These are phyloP conservation scores for Rhododendron molle DNA, from an alignment of 148 eudicot genomes.

Conservation along the genomic window DNA sequence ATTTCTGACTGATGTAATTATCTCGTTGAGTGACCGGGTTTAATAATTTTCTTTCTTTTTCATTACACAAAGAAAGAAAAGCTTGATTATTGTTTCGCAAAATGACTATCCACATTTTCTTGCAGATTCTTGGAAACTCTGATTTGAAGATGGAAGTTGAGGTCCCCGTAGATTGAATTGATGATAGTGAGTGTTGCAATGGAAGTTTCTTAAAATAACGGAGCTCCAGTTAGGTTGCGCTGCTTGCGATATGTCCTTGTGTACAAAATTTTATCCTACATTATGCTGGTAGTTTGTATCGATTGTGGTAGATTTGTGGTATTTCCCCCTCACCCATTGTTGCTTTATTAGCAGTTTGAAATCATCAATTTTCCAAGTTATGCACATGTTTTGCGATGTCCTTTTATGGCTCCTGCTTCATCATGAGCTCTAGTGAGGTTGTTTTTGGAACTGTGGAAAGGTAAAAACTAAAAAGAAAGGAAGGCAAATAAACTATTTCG, in stretches of 20 bases:
- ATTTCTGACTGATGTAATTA: neutral
- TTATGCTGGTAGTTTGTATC: neutral
- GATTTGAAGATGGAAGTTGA: constrained; percentile 53
- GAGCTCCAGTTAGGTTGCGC: neutral
- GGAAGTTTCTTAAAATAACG: neutral
- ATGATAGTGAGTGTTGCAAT: neutral
- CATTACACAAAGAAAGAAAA: neutral
- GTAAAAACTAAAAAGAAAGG: neutral
- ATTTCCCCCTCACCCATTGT: neutral
- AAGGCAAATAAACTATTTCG: neutral
- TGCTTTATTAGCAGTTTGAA: neutral
- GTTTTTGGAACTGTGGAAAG: neutral
- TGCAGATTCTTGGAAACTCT: constrained; percentile 49
- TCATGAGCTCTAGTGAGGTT: neutral
- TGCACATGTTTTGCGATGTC: neutral
- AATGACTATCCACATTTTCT: neutral
- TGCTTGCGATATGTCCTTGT: neutral
- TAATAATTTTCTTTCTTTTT: neutral
- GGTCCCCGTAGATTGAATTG: constrained; percentile 43
- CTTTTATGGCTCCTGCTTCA: neutral
- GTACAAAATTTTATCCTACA: neutral
- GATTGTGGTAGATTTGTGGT: neutral
- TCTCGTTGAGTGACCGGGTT: neutral
- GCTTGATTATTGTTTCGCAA: neutral
- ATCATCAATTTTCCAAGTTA: neutral